These are phyloP conservation scores for Schizochytrium sp. DNA, from an alignment of 108 stramenopile genomes.

Conservation along the genomic window DNA sequence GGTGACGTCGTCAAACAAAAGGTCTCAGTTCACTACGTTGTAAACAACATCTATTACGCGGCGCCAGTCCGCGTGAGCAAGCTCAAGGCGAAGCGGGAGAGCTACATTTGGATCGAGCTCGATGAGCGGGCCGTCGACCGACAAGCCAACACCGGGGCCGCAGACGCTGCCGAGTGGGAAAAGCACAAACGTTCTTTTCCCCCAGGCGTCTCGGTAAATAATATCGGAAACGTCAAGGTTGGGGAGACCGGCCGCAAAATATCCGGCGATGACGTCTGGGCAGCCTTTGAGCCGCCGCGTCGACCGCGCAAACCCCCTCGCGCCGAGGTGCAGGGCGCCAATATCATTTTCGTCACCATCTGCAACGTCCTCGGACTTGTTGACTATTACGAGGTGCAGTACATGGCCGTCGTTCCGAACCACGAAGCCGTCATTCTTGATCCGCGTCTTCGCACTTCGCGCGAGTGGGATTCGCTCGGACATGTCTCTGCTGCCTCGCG, in stretches of 20 bases:
- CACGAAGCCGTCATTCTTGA: neutral
- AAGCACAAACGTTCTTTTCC: neutral
- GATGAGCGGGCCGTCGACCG: neutral
- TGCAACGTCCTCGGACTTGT: neutral
- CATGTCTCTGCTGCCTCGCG: neutral
- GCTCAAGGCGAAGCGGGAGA: neutral
- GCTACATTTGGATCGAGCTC: constrained; percentile 1
- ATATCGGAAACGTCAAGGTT: neutral
- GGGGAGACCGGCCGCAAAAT: neutral
- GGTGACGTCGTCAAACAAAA: neutral
- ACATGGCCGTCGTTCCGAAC: neutral
- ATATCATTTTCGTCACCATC: neutral
- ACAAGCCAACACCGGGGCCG: neutral
- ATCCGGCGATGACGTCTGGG: neutral
- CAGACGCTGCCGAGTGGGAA: neutral
- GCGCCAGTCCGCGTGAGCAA: neutral
- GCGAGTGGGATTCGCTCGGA: neutral
- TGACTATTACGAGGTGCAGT: neutral
- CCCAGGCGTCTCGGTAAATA: neutral
- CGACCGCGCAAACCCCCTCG: neutral
- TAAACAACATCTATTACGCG: neutral
- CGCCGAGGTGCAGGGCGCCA: neutral
- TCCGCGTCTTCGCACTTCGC: neutral
- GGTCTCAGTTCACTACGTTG: neutral
- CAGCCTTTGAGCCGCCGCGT: neutral